These are phyloP conservation scores for Ballota nigra DNA, from an alignment of 257 asterid species.

Conservation along the genomic window DNA sequence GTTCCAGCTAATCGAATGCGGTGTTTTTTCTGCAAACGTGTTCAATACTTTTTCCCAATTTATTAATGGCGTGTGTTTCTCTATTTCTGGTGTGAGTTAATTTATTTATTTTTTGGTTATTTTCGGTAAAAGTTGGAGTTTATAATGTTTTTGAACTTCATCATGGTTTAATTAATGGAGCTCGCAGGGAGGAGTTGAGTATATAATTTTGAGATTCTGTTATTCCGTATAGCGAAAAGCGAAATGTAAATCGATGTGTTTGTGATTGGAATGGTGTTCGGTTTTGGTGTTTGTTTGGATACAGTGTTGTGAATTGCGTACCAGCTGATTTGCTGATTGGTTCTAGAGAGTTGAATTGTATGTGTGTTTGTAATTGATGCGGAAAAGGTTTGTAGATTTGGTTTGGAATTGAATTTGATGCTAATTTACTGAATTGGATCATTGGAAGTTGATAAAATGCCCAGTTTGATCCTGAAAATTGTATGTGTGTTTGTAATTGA, in stretches of 20 bases:
- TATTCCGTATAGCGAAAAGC: background rate
- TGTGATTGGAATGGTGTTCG: constrained; percentile 13
- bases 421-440: background rate
- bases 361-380: background rate
- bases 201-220: background rate
- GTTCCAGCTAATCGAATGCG: background rate
- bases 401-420: background rate
- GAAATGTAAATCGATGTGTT: background rate
- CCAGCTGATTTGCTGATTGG: background rate
- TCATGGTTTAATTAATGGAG: constrained; percentile 1
- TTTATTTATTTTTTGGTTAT: background rate
- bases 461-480: background rate
- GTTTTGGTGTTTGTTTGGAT: background rate
- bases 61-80: constrained; percentile 9
- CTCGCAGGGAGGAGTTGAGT: background rate
- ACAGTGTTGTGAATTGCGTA: background rate
- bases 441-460: background rate
- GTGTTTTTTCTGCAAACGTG: constrained; percentile 13
- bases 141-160: constrained; percentile 5
- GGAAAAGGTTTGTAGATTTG: constrained; percentile 1
- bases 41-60: background rate
- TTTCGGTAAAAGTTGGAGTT: constrained; percentile 24
- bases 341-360: background rate
- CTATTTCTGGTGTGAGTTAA: background rate
- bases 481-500: background rate